A percentile compares a stretch with the other conserved stretches of the same genome.
Conservation (phyloP, 2,329 filamentous ascomycete genomes). For the Aschersonia sp. region DNA sequence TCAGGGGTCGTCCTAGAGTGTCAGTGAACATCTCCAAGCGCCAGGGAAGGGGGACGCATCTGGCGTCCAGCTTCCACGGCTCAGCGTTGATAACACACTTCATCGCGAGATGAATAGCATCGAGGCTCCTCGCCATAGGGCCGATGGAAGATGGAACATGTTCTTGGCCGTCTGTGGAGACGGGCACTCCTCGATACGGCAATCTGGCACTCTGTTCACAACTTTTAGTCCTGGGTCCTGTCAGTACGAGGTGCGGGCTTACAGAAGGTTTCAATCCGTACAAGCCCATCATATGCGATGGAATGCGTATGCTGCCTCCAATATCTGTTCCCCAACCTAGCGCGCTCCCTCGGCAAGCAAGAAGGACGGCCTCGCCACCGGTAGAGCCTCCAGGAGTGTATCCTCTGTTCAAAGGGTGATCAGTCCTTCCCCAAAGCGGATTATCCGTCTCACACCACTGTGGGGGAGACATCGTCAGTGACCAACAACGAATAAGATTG, state of each 20-base stretch:
- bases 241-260: neutral
- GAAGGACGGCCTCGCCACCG: slow-evolving; percentile 9
- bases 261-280: slow-evolving; percentile 14
- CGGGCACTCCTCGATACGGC: slow-evolving; percentile 41
- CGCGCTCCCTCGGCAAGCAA: slow-evolving; percentile 8
- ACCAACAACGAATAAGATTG: no score
- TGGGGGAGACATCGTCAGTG: no score
- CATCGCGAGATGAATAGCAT: slow-evolving; percentile 32
- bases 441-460: slow-evolving; percentile 15
- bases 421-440: slow-evolving; percentile 13
- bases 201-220: slow-evolving; percentile 34
- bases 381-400: slow-evolving; percentile 14
- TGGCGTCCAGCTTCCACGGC: slow-evolving; percentile 40
- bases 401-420: slow-evolving; percentile 6
- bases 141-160: slow-evolving; percentile 50
- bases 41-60: slow-evolving; percentile 39
- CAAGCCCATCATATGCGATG: slow-evolving; percentile 11
- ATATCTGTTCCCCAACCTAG: slow-evolving; percentile 12
- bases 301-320: slow-evolving; percentile 13
- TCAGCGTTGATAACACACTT: slow-evolving; percentile 28
- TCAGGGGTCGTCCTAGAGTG: slow-evolving; percentile 25
- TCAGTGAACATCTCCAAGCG: slow-evolving; percentile 26
- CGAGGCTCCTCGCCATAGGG: slow-evolving; percentile 32
- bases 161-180: slow-evolving; percentile 49
- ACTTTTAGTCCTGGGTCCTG: neutral